Percentiles rank a stretch among this genome's conserved stretches.
Conservation (phyloP, 2,329 filamentous ascomycete genomes). For the Colletotrichum melonis region DNA sequence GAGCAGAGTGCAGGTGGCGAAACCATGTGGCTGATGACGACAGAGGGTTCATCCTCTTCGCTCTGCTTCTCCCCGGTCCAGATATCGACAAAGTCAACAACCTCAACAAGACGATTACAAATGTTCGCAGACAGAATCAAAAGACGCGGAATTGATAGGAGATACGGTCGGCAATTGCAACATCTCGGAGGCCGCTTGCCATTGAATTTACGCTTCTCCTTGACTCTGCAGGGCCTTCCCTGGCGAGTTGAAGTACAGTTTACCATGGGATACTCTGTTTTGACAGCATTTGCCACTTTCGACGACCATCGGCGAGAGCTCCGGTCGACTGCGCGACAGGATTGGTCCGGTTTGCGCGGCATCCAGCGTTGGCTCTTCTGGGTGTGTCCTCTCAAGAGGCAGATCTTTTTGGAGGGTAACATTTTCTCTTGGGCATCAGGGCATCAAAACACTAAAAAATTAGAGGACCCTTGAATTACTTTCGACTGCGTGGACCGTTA, state of each 20-base stretch:
- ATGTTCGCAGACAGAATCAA: neutral
- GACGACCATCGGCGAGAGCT: neutral
- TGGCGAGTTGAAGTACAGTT: neutral
- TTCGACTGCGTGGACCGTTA: neutral
- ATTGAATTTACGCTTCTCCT: constrained; percentile 10
- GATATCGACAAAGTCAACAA: neutral
- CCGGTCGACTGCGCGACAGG: neutral
- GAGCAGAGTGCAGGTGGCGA: neutral
- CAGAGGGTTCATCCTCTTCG: neutral
- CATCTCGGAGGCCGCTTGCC: neutral
- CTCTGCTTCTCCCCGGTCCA: neutral
- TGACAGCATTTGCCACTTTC: constrained; percentile 2
- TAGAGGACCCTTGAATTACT: neutral
- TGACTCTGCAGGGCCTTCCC: neutral
- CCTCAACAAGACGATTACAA: neutral
- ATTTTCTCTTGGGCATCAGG: too few relatives aligned
- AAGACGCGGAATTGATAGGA: too few relatives aligned
- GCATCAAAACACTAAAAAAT: neutral
- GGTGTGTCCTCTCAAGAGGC: neutral
- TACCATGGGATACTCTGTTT: neutral
- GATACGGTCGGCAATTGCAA: too few relatives aligned
- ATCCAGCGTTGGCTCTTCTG: neutral
- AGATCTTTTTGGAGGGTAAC: neutral
- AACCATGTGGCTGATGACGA: constrained; percentile 33
- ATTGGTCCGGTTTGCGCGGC: neutral